phyloP scores from a whole-genome alignment of 441 rosid genomes.

The Melastoma candidum region DNA sequence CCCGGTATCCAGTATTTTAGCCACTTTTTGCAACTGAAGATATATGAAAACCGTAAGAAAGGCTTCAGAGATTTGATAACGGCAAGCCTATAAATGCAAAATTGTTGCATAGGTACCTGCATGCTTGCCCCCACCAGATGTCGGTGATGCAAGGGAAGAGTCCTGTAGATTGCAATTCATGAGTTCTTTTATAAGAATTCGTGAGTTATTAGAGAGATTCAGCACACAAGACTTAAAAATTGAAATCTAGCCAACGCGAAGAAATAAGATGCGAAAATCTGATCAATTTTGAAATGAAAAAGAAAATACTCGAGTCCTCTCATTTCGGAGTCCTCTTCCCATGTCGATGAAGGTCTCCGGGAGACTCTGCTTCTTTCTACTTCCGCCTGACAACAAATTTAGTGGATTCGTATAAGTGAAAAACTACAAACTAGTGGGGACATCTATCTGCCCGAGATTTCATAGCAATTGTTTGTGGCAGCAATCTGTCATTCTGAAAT shows the following conservation, averaged over 20 bases:
- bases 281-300: not conserved
- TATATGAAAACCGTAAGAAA: constrained; percentile 15
- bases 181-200: constrained; percentile 4
- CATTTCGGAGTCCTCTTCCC: constrained; percentile 96
- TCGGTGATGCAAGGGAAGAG: constrained; percentile 88
- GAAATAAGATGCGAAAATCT: too few species aligned
- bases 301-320: constrained; percentile 81
- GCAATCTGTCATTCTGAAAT: constrained; percentile 3
- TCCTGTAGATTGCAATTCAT: constrained; percentile 42
- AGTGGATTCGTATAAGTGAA: constrained; percentile 2
- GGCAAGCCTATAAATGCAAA: constrained; percentile 3
- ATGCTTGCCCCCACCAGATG: constrained; percentile 77
- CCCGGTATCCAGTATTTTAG: constrained; percentile 81
- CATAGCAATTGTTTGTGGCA: not conserved
- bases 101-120: constrained; percentile 38
- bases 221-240: too few species aligned
- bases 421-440: constrained; percentile 5
- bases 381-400: constrained; percentile 46
- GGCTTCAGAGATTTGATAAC: constrained; percentile 1
- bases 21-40: constrained; percentile 83
- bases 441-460: not conserved
- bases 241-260: too few species aligned
- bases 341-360: constrained; percentile 53
- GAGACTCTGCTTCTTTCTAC: constrained; percentile 79
- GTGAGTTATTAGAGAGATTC: too few species aligned